Evolutionary conservation across 2,329 filamentous ascomycete genomes (phyloP), one percentile per base, ranked within the genome.

Genomic region (Aspergillus spinulosporus): DNA sequence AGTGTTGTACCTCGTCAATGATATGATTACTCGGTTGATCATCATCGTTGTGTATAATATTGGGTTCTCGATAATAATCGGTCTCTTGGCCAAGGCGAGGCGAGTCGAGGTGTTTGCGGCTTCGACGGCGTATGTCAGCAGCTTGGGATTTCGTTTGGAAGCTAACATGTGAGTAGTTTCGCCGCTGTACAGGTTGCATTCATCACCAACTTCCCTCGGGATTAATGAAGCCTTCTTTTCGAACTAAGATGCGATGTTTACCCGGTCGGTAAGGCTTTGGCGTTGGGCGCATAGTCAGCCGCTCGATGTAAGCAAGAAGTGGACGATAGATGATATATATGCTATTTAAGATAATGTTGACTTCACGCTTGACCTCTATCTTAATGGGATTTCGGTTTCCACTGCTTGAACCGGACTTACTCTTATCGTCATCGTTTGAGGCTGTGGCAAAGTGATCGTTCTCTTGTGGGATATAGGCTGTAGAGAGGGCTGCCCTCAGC

Each of bases 181-280:
- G 47, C 59, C 14, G 57, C 59, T 15, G 57, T 57, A 3, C 59
- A 61, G 34, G 59, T 61, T 29, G 51, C 57, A 0, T 50, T 59
- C 8, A 55, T 59, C 42, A 57, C 56, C 28, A 60, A 50, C 21
- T 52, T 52, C 21, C 49, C 49, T 6, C 40, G 31, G 26, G 15
- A 4, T 15, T 55, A 29, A 49, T 12, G 40, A 42, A 8, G 21
- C 37, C 12, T 32, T 51, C 36, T 51, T 32, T 32, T 34, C 31
- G 29, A 52, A 28, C 4, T 31, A 40, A 1, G 12, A 12, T 4
- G 4, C n/a, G 34, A 37, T 9, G 9, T 12, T 8, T 37, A 12
- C 4, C 4, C 34, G 11, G 34, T 9, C 11, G 7, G 34, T 11
- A 12, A 12, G 34, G 11, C 21, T 40, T 40, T 21, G 39, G 39